phyloP scores from a whole-genome alignment of 169 alveolate genomes.

The Plasmodium gaboni region DNA sequence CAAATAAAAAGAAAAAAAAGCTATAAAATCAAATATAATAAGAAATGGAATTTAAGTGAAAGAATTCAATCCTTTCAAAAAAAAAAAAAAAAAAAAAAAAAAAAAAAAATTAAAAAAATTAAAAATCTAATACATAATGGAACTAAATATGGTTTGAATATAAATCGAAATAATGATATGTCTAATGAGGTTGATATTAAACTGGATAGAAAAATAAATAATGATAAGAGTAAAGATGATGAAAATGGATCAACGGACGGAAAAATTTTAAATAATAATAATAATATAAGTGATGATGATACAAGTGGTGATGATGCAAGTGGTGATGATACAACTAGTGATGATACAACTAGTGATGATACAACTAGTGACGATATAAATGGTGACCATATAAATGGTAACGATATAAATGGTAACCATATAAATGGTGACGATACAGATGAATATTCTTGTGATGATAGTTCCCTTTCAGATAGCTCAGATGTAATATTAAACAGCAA shows the following conservation, averaged over 20 bases:
- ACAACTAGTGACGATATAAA: background rate
- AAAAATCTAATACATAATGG: background rate
- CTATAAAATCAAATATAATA: background rate
- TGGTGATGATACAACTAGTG: background rate
- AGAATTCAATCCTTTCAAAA: background rate
- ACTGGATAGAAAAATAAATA: too few relatives aligned
- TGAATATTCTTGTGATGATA: conserved; percentile 72
- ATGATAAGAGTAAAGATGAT: too few relatives aligned
- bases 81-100: background rate
- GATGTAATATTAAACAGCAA: conserved; percentile 35
- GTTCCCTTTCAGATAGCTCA: conserved; percentile 8
- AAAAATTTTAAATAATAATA: too few relatives aligned
- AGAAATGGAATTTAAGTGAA: background rate
- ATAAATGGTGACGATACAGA: background rate
- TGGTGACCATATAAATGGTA: background rate
- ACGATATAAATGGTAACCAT: background rate
- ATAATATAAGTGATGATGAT: too few relatives aligned
- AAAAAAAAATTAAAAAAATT: background rate
- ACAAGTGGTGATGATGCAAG: background rate
- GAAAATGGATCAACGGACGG: too few relatives aligned
- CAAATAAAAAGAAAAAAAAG: conserved; percentile 22
- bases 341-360: background rate
- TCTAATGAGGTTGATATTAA: too few relatives aligned
- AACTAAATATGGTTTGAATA: background rate
- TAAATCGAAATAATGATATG: too few relatives aligned